Evolutionary conservation across 1,284 basidiomycete species (phyloP), one percentile per base, ranked within the genome.

Genomic region (Amylostereum chailletii): DNA sequence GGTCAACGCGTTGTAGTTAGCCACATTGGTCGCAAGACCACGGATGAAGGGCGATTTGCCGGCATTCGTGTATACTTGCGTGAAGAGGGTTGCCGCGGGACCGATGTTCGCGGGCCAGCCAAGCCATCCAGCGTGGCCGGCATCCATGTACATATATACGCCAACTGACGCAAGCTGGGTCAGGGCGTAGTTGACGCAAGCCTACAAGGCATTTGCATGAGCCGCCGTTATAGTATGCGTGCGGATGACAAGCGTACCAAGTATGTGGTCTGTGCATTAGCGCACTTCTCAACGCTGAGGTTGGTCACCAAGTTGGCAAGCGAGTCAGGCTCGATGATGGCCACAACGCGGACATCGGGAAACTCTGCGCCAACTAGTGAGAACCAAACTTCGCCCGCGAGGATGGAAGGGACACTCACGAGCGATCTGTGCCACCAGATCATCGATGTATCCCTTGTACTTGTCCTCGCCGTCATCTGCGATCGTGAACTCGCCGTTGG

Each of bases 71-170:
- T 70, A 81, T 45, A 81, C 64, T 52, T 71, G 58, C 41, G 68
- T 61, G 62, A 80, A 82, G 52, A 81, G 68, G 54, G 72, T 65
- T 34, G 79, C 80, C 47, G 79, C 79, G 47, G 79, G 79, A 9
- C 57, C 51, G 61, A 82, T 64, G 67, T 83, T 83, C 44, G 79
- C 78, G 53, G 77, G 66, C 80, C 80, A 83, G 43, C 81, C 80
- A 53, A 83, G 71, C 81, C 81, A 84, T 42, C 79, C 80, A 45
- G 78, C 79, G 57, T 83, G 79, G 38, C 79, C 80, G 57, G 80
- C 80, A 60, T 82, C 78, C 52, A 81, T 67, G 65, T 81, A 81
- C 66, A 69, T 68, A 69, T 72, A 77, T 48, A 81, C 79, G 42
- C 76, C 76, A 49, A 77, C 72, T 40, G 70, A 57, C 55, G 74